phyloP scores from a whole-genome alignment of 1,284 basidiomycete genomes.

The Ustilago xerochloae region DNA sequence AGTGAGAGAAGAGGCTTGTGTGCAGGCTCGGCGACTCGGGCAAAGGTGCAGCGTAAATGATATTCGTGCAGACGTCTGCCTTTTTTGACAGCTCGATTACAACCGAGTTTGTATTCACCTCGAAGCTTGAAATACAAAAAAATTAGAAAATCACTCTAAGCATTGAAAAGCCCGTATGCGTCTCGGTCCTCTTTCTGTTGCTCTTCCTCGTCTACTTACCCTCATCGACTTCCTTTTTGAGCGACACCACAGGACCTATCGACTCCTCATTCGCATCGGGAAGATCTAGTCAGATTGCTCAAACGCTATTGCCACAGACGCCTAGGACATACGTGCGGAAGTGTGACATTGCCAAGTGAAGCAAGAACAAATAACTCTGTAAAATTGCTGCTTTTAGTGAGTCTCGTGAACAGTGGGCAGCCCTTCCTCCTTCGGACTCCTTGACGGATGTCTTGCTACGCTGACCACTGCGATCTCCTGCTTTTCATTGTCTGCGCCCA shows the following conservation, averaged over 20 bases:
- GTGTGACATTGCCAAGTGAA: neutral
- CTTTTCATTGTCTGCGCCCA: neutral
- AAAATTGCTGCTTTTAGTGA: neutral
- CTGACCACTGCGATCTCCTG: conserved; percentile 1
- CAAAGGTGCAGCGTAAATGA: too few relatives aligned
- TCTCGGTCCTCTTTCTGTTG: too few relatives aligned
- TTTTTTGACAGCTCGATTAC: conserved; percentile 25
- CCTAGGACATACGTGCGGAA: neutral
- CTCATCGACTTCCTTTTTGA: too few relatives aligned
- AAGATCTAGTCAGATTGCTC: too few relatives aligned
- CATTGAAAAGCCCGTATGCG: too few relatives aligned
- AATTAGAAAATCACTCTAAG: too few relatives aligned
- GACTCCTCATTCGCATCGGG: too few relatives aligned
- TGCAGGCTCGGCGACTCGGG: conserved; percentile 15
- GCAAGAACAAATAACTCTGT: neutral
- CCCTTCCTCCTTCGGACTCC: conserved; percentile 10
- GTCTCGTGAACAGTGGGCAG: conserved; percentile 15
- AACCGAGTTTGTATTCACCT: neutral
- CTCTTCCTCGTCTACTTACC: too few relatives aligned
- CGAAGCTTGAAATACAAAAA: neutral
- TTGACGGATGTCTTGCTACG: neutral
- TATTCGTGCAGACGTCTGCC: too few relatives aligned
- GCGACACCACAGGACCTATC: too few relatives aligned
- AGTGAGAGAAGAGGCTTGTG: neutral
- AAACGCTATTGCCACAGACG: too few relatives aligned